Base-by-base conservation (phyloP, 2,329 filamentous ascomycete genomes). In the Tolypocladium amazonense region DNA sequence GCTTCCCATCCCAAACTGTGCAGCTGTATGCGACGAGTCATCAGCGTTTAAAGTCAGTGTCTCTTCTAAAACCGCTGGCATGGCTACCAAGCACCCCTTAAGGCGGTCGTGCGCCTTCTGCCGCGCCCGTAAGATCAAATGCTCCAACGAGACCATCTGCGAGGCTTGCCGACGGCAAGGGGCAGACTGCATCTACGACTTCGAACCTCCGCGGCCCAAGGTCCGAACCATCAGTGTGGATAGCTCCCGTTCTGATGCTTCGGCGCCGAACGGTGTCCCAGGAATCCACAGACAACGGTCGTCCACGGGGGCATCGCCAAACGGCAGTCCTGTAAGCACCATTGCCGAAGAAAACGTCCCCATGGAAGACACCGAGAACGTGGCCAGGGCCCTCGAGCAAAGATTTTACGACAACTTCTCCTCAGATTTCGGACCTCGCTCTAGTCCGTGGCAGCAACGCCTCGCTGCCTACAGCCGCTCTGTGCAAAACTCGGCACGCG, bases 81-180 rank as follows among this genome's bases (percentile, higher is more conserved):
- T 71, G 70, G 59, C 66, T 39, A 65, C 69, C 18, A 71, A 71
- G 59, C 70, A 73, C 43, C 69, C 71, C 1, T 59, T 73, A 25
- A 69, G 71, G 56, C 66, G 70, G 33, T 73, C 71, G 1, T 74
- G 72, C 63, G 68, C 70, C 58, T 74, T 73, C 58, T 74, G 72
- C 63, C 69, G 72, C n/a, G 71, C 72, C 33, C 66, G 72, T 20
- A 74, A 74, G 64, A 73, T 74, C 65, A 74, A 73, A 58, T 74
- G 72, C 61, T 73, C 70, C 58, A 73, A 73, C 62, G 72, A 72
- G 54, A 69, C 69, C 35, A 74, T 73, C 43, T 74, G 72, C 65
- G 70, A 73, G 59, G 72, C 72, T 33, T 73, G 72, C 54, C 69
- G 71, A 47, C 67, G 69, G 45, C 72, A 73, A 58, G 71, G 70